These are phyloP conservation scores for Trifolium dubium DNA, from an alignment of 306 rosid genomes.

Conservation along the genomic window DNA sequence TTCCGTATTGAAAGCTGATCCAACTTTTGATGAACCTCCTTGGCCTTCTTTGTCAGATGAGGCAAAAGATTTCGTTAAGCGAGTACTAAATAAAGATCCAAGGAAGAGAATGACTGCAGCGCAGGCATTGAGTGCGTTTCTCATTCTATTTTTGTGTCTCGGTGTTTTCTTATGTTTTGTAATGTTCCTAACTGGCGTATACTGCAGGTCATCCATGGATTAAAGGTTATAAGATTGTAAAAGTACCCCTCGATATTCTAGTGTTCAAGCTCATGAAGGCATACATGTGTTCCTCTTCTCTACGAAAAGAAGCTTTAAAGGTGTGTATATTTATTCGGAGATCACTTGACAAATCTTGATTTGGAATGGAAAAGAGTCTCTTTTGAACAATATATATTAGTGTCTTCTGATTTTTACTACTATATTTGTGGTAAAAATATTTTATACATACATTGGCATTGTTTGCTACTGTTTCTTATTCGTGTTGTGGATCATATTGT, in stretches of 20 bases:
- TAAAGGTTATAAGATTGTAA: slow-evolving; percentile 59
- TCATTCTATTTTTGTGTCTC: slow-evolving; percentile 22
- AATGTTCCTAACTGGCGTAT: slow-evolving; percentile 43
- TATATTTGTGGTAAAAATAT: slow-evolving; percentile 12
- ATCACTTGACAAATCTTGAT: slow-evolving; percentile 1
- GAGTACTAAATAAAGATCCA: slow-evolving; percentile 84
- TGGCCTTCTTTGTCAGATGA: slow-evolving; percentile 90
- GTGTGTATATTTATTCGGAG: slow-evolving; percentile 52
- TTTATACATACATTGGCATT: slow-evolving; percentile 1
- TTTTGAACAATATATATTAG: slow-evolving; percentile 2
- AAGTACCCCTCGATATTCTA: slow-evolving; percentile 78
- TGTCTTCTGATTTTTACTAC: slow-evolving; percentile 18
- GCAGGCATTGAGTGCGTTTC: slow-evolving; percentile 77
- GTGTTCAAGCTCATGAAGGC: slow-evolving; percentile 84
- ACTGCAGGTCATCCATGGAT: slow-evolving; percentile 95
- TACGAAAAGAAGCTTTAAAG: slow-evolving; percentile 90
- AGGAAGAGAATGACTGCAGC: slow-evolving; percentile 94
- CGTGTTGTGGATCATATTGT: not conserved
- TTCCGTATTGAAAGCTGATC: slow-evolving; percentile 87
- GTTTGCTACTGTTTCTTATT: not conserved
- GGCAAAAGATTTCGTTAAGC: slow-evolving; percentile 83
- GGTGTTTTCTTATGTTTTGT: slow-evolving; percentile 14
- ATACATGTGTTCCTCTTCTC: slow-evolving; percentile 88
- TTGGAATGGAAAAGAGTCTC: slow-evolving; percentile 14
- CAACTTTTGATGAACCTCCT: slow-evolving; percentile 84